Base-by-base conservation (phyloP, 768 basidiomycete species). In the Wakefieldia striispora region DNA sequence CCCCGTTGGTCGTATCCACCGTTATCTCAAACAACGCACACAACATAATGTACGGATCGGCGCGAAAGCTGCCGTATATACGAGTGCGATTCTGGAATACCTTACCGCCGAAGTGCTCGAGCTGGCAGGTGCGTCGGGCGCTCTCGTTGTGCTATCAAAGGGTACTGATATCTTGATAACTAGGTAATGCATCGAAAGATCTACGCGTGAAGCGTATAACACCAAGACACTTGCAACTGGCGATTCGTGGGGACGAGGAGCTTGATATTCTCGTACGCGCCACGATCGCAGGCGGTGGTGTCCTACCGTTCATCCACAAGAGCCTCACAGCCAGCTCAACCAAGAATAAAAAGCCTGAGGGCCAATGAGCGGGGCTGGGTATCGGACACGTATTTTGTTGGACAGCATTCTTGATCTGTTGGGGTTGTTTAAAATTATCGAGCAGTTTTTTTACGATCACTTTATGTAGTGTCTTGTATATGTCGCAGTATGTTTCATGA, bases 121-220 rank as follows among this genome's bases (percentile, higher is more conserved):
- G 67, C 82, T 97, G 43, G 95, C 95, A 48, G 95, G 94, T 93
- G 57, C 53, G 86, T 53, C 23, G 19, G 36, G 39, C 17, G 31
- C 9, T 4, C 12, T 29, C 11, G 7, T 10, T 20, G 19, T 35
- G 11, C 13, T 26, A 4, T 51, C 6, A 39, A 6, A 24, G 20
- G 20, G 8, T 33, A n/a, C 17, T 50, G 16, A 53, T 5, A 14
- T 44, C 19, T 10, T 34, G 26, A 10, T 24, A 6, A 17, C 11
- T 12, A 95, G 94, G 95, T 20, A 97, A 97, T 68, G 95, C 95
- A 24, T 95, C 94, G 3, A 95, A 97, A 65, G 95, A 98, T 74
- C 80, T 97, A n/a, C 83, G 88, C 43, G 93, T 95, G 40, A 97
- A 97, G 70, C 91, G 95, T 69, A 95, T 98, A 66, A 95, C 92